Evolutionary conservation across 352 stramenopile species (phyloP).

Genomic region (Phytophthora gonapodyides): DNA sequence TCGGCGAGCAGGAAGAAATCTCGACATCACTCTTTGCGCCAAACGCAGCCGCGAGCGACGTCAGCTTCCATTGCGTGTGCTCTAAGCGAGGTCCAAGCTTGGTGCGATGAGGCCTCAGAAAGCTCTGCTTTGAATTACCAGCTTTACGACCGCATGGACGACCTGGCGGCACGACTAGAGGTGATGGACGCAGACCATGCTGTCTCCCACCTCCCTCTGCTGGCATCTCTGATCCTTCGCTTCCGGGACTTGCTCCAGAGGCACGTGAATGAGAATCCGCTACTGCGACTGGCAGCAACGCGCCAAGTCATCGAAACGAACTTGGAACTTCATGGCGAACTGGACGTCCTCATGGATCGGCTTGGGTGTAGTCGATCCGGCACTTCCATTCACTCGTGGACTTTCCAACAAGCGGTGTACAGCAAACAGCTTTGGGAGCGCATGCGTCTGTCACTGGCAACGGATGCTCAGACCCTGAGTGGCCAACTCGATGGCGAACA

Average conservation of each 20-base stretch:
- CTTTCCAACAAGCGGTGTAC: conserved; percentile 14
- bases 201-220: conserved; percentile 3
- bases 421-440: conserved; percentile 33
- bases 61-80: conserved; percentile 22
- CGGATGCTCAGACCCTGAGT: conserved; percentile 22
- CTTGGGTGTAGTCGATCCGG: conserved; percentile 18
- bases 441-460: conserved; percentile 26
- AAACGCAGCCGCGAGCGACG: conserved; percentile 22
- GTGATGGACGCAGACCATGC: conserved; percentile 8
- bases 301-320: conserved; percentile 29
- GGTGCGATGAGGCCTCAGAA: conserved; percentile 36
- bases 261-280: conserved; percentile 29
- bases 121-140: conserved; percentile 34
- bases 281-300: conserved; percentile 32
- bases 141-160: conserved; percentile 34
- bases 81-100: conserved; percentile 34
- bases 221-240: conserved; percentile 26
- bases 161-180: conserved; percentile 27
- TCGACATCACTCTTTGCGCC: conserved; percentile 1
- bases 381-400: conserved; percentile 37
- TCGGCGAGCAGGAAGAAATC: conserved; percentile 20
- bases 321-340: conserved; percentile 20
- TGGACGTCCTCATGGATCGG: conserved; percentile 29
- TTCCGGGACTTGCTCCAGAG: conserved; percentile 35
- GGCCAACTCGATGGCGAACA: conserved; percentile 21